Base-by-base conservation (phyloP, 1,284 basidiomycete genomes). In the Ganoderma lucidum region DNA sequence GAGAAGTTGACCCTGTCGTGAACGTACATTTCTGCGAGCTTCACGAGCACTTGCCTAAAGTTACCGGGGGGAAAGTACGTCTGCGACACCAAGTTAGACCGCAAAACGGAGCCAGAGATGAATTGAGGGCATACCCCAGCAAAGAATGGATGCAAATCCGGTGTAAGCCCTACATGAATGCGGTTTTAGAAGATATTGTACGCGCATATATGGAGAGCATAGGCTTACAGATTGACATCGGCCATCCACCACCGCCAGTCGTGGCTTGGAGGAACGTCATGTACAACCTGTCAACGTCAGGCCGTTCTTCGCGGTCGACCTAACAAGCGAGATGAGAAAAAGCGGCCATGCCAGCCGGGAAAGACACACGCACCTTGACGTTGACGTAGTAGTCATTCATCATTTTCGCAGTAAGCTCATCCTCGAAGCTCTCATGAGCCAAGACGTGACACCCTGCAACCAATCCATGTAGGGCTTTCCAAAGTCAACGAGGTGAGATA, bases 211-310 rank as follows among this genome's bases (percentile, higher is more conserved):
- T 51, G 19, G 10, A 35, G 19, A 28, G 15, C 44, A 5, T 4
- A 9, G 15, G 69, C 78, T 64, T 37, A 79, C 78, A 79, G 65
- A 83, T 82, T 15, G 80, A 83, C 78, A 85, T 79, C 0, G 84
- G 84, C 84, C 84, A 85, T 9, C 84, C 84, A 4, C 84, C 84
- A 6, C 83, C 78, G 23, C 83, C 83, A 17, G 78, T 76, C 0
- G 80, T 82, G 1, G 83, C 82, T 74, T 84, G 83, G 2, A 85
- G 76, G 76, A 83, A 84, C 2, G 77, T 81, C 84, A 85, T 85
- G 72, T 85, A 85, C 32, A 84, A 70, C 32, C 82, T 72, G 71
- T 85, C 84, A 6, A 85, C 83, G 69, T 85, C 84, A 1, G 84
- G 84, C 39, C 83, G 72, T 66, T 84, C 84, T 70, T 85, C 84